Base-by-base conservation (phyloP, 805 yeast species). In the Brettanomyces nanus region DNA sequence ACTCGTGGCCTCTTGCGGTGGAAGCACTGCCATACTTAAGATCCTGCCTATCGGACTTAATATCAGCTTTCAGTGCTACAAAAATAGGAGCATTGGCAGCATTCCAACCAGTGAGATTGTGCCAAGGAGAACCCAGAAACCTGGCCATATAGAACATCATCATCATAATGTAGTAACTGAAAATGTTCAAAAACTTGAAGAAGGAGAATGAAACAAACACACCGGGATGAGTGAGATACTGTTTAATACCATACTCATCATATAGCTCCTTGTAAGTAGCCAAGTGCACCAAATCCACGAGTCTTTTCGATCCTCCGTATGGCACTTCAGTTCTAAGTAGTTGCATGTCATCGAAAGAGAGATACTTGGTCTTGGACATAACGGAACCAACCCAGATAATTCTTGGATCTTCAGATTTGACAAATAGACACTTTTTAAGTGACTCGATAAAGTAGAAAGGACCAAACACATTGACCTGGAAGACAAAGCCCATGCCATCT, bases 391-490 rank as follows among this genome's bases (percentile, higher is more conserved):
- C 76, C 96, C 97, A 89, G 20, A 87, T 65, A 28, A 87, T 65
- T 39, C 72, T 71, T 1, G 92, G 87, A 22, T 63, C 60, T 2
- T 66, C 63, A 0, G 57, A 52, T 19, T 51, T 48, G 3, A 61
- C 55, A 7, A 59, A 46, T n/a, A 89, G 60, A 28, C 20, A 28
- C 3, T 75, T 75, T 28, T 67, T 57, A 17, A 90, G 61, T 45
- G 73, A 77, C 47, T 82, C 84, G 38, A 89, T 68, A 37, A 92
- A 63, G 58, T 79, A 92, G 63, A 84, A 89, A 2, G 97, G 97
- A 0, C 95, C 95, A 62, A 92, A 85, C n/a, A 90, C 95, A 54
- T 92, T 92, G 4, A 92, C 94, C 60, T 92, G 95, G 64, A 90
- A 92, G 4, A 87, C 86, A 22, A 83, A 63, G 1, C 97, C 97